Evolutionary conservation across 768 basidiomycete genomes (phyloP), one percentile per base, ranked within the genome.

Genomic region (Lyophyllum shimeji): DNA sequence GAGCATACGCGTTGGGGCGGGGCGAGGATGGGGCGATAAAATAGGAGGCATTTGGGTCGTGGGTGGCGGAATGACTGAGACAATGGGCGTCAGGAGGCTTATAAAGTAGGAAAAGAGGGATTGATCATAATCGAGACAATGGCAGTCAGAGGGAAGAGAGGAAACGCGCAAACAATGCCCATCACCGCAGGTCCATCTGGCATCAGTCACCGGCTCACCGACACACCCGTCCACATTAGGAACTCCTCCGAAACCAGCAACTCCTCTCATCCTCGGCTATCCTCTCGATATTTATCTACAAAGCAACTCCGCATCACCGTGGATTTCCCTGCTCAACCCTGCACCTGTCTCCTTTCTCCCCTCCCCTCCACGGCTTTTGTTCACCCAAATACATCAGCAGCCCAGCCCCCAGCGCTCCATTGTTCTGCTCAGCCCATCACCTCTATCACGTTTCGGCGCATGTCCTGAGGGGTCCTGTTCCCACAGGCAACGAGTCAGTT

Each of bases 1-100:
- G 18, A 52, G 55, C 31, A 50, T 42, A 25, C 46, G 63, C 46
- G 25, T 1, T n/a, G n/a, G n/a, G 25, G 46, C 46, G 15, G 6
- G 46, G 46, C 72, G 73, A 12, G 76, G 74, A 8, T 69, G 65
- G 21, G 77, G 75, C 15, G 76, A 71, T 64, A 76, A 56, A 68
- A 82, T 77, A 67, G 75, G 63, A 59, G 74, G 71, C 74, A 78
- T 77, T n/a, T 59, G 39, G 15, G 61, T 51, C 27, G 47, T 56
- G 29, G 34, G 34, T 37, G 34, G 34, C 15, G 7, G 7, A 17
- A 9, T 29, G 8, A 65, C 67, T 40, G 69, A 72, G 69, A 74
- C 66, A 72, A 67, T 59, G 42, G 63, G 65, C 23, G 24, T 47
- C 15, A 18, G 40, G 23, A 4, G 8, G 40, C 33, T 58, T 58